A percentile compares a stretch with the other conserved stretches of the same genome.
These are phyloP conservation scores for Purpureocillium lavendulum DNA, from an alignment of 2,329 filamentous ascomycete genomes.

Conservation along the genomic window DNA sequence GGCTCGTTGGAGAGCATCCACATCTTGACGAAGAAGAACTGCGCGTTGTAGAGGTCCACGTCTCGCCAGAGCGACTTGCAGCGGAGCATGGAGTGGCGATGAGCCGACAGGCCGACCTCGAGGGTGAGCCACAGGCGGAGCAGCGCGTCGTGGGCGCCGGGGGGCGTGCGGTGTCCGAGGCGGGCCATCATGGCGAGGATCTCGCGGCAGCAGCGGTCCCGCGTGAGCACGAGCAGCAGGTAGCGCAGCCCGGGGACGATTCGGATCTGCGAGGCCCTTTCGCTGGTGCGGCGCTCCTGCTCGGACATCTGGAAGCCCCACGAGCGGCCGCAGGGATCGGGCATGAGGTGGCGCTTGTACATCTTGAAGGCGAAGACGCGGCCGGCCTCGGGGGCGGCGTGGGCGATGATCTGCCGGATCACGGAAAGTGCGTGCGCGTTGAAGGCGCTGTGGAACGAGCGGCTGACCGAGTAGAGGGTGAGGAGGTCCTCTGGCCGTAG, in stretches of 20 bases:
- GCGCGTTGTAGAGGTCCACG: constrained; percentile 50
- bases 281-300: constrained; percentile 1
- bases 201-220: constrained; percentile 48
- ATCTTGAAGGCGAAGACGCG: constrained; percentile 52
- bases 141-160: constrained; percentile 35
- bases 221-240: constrained; percentile 56
- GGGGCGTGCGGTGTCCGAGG: constrained; percentile 48
- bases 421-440: constrained; percentile 51
- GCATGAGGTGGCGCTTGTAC: constrained; percentile 48
- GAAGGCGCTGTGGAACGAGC: constrained; percentile 51
- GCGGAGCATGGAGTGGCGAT: constrained; percentile 46
- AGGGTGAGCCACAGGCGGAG: constrained; percentile 67
- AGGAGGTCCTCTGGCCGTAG: constrained; percentile 50
- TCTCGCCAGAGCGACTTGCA: constrained; percentile 48
- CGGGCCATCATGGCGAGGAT: constrained; percentile 54
- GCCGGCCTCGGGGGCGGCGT: constrained; percentile 46
- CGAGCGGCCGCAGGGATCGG: constrained; percentile 46
- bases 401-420: constrained; percentile 44
- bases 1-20: constrained; percentile 62
- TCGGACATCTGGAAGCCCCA: constrained; percentile 16
- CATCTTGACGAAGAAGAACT: constrained; percentile 64
- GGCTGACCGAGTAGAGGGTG: constrained; percentile 56
- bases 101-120: constrained; percentile 50
- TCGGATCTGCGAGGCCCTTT: constrained; percentile 25
- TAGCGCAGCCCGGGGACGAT: constrained; percentile 57